Base-by-base conservation (phyloP, 73 alveolate species). In the Breviolum minutum region DNA sequence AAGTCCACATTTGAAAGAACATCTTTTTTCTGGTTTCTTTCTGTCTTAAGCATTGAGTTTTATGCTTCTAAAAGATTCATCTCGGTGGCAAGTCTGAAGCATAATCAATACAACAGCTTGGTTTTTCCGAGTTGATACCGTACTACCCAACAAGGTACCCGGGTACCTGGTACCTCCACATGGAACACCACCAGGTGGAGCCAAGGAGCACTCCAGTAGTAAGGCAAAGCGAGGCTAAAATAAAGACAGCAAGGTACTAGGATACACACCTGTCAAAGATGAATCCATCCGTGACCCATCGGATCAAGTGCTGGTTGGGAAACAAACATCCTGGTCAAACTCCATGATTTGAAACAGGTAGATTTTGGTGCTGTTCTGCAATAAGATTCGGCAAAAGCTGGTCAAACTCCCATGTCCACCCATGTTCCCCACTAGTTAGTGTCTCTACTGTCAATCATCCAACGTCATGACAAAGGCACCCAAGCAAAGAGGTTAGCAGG, bases 401-500 rank as follows among this genome's bases (percentile, higher is more conserved):
- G 3, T 3, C 54, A 40, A 40, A 40, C 54, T 40, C 54, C 54
- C 54, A 40, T 40, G 54, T 40, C 54, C 54, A 0, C 54, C 54
- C 54, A 40, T 40, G 54, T n/a, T n/a, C n/a, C n/a, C n/a, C n/a
- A n/a, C n/a, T n/a, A n/a, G n/a, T n/a, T n/a, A n/a, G n/a, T 40
- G 54, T 73, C 2, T 26, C 83, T 13, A 10, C n/a, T 26, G 32
- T 73, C 48, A 73, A 13, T 19, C 48, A 10, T 73, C 48, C 48
- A 73, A 73, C 17, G 48, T 73, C 16, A 22, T 73, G 48, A 73
- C 74, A 20, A 2, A 66, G 95, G 26, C 11, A 69, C 95, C 95
- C 95, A 88, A 48, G 95, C 80, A 70, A 88, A 88, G 79, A 73
- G 79, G 70, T 88, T 88, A 22, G 95, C 95, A 12, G 95, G 95